Evolutionary conservation across 2,329 filamentous ascomycete genomes (phyloP).

Genomic region (Xylaria sp.): DNA sequence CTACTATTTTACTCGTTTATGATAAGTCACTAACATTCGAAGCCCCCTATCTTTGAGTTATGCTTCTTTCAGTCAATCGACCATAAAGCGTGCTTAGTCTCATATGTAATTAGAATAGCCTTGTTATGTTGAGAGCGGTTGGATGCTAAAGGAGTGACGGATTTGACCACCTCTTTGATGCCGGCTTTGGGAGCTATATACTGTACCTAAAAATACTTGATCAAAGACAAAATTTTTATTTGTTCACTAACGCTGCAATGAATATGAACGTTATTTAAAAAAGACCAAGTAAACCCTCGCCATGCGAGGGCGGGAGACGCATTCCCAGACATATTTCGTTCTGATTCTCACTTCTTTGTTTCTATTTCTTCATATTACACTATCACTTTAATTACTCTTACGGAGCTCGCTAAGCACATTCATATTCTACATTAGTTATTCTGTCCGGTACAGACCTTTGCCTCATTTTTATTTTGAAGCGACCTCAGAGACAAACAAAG

Average conservation of each 20-base stretch:
- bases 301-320: background rate
- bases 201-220: constrained; percentile 6
- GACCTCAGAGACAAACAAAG: background rate
- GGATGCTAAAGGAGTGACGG: background rate
- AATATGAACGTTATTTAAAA: background rate
- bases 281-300: constrained; percentile 3
- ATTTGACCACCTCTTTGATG: background rate
- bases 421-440: background rate
- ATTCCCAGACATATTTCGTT: background rate
- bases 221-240: no score
- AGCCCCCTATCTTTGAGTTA: background rate
- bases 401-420: background rate
- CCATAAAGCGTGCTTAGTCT: background rate
- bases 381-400: background rate
- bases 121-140: background rate
- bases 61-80: background rate
- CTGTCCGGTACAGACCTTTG: constrained; percentile 23
- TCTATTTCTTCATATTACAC: background rate
- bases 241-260: no score
- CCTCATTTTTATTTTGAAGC: background rate
- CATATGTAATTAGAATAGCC: background rate
- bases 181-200: background rate
- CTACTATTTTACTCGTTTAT: background rate
- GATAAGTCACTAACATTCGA: background rate
- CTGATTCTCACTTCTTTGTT: background rate